Evolutionary conservation across 176 grass and related monocot species (phyloP).

Genomic region (Lolium rigidum): DNA sequence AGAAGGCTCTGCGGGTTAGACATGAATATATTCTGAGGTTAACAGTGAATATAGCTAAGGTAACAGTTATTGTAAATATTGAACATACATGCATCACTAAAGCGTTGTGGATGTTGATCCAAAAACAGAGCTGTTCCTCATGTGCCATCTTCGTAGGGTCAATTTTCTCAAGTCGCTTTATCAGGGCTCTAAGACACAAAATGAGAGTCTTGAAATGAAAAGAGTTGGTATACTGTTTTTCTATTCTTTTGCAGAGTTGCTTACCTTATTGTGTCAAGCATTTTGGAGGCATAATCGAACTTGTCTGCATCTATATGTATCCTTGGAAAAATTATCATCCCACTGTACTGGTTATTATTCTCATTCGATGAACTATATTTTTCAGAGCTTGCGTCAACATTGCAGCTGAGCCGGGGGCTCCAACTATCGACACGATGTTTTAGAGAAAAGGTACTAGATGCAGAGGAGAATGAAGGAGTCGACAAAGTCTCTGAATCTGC

Average conservation of each 20-base stretch:
- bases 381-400: constrained; percentile 39
- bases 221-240: neutral
- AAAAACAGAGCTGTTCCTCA: constrained; percentile 76
- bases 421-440: constrained; percentile 50
- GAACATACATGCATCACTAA: constrained; percentile 85
- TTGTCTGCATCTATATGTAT: constrained; percentile 89
- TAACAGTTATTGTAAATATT: constrained; percentile 1
- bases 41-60: constrained; percentile 11
- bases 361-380: constrained; percentile 45
- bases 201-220: constrained; percentile 32
- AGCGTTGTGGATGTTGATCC: constrained; percentile 92
- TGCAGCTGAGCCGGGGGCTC: constrained; percentile 58
- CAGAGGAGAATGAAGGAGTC: constrained; percentile 67
- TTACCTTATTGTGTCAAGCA: constrained; percentile 91
- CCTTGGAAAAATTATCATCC: constrained; percentile 66
- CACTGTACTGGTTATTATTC: constrained; percentile 50
- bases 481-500: constrained; percentile 47
- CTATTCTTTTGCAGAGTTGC: neutral
- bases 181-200: constrained; percentile 58
- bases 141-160: constrained; percentile 72
- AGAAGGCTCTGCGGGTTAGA: constrained; percentile 37
- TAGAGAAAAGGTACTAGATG: constrained; percentile 71
- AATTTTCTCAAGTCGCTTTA: constrained; percentile 80
- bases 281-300: constrained; percentile 92
- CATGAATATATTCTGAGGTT: constrained; percentile 13